Percentiles rank a stretch among this genome's conserved stretches.
Conservation (phyloP, 2,329 filamentous ascomycete genomes). For the Colletotrichum lupini region DNA sequence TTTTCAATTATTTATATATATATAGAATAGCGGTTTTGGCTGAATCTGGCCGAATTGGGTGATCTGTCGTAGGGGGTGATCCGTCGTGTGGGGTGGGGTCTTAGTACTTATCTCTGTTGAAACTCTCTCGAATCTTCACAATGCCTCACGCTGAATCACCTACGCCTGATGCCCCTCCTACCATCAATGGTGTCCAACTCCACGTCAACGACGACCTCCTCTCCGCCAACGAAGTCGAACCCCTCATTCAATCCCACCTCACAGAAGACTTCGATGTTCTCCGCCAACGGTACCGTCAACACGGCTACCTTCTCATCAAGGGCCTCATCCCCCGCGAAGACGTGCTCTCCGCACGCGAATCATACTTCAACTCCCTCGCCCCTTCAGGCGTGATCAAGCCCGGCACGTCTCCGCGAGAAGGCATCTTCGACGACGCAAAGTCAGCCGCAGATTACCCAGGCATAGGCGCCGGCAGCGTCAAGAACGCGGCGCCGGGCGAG, state of each 20-base stretch:
- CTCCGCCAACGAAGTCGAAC: constrained; percentile 52
- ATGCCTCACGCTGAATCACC: constrained; percentile 20
- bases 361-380: constrained; percentile 34
- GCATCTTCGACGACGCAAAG: constrained; percentile 39
- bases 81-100: no score
- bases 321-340: constrained; percentile 28
- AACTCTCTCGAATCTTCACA: neutral
- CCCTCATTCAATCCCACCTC: constrained; percentile 54
- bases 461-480: constrained; percentile 61
- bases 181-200: constrained; percentile 33
- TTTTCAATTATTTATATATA: no score
- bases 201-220: constrained; percentile 51
- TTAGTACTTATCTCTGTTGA: no score
- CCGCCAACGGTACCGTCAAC: constrained; percentile 16
- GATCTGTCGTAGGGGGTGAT: no score
- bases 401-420: constrained; percentile 30
- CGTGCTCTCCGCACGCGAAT: constrained; percentile 28
- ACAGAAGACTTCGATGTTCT: constrained; percentile 35
- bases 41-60: no score
- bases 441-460: constrained; percentile 29
- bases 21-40: no score
- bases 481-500: constrained; percentile 58
- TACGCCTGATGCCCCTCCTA: neutral
- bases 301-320: constrained; percentile 35
- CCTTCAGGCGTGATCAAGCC: constrained; percentile 33